Base-by-base conservation (phyloP, 192 early-diverging fungal species). In the Entomortierella parvispora region DNA sequence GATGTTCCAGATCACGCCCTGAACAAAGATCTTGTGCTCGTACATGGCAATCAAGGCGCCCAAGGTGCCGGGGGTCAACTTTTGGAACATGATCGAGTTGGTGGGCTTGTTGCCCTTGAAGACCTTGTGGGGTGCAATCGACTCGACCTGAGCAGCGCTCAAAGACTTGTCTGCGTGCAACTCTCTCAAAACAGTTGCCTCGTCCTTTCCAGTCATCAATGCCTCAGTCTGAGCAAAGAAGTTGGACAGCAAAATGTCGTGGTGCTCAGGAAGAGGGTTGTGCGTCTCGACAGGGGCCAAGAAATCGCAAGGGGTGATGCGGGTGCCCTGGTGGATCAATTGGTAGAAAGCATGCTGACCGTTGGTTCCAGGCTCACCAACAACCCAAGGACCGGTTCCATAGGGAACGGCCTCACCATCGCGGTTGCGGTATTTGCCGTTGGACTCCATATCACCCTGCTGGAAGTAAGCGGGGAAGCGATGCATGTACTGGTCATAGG, bases 301-400 rank as follows among this genome's bases (percentile, higher is more conserved):
- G 84, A 99, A 99, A 80, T 99, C 97, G 70, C 88, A 89, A 28
- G 97, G 97, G 58, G 97, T 92, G 25, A 99, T 82, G 81, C 98
- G 98, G 40, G 97, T 97, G 44, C 97, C 97, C 85, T 99, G 97
- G 86, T 99, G 97, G 77, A 99, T 97, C 65, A 99, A 84, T 84
- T 99, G 97, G 81, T 99, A 99, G 85, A 99, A 99, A 32, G 97
- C 96, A 59, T 99, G 97, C 82, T 99, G 97, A 52, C 96, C 97
- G 81, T 99, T 99, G 69, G 97, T 99, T 43, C 97, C 97, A 33
- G 97, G 96, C 81, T 99, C 97, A 77, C 97, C 97, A 93, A 97
- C 98, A 72, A 99, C 97, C 80, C 98, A 96, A 23, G 97, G 97
- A 34, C 96, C 96, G 32, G 97, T 96, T 55, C 89, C 84, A 82